Base-by-base conservation (phyloP, 805 yeast species). In the Diddensiella transvaalensis region DNA sequence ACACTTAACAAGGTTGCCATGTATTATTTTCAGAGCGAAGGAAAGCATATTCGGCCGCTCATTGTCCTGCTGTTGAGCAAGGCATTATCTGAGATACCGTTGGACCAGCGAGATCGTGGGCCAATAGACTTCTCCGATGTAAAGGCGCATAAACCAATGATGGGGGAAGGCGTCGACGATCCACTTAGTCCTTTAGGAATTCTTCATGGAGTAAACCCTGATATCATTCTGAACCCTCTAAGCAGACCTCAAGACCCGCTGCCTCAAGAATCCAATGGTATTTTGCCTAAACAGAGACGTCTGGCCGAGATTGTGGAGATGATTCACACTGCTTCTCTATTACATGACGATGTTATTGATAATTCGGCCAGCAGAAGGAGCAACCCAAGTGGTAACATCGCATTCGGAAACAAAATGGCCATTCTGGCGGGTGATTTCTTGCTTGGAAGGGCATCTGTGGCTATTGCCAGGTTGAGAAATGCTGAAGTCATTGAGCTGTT, bases 261-360 rank as follows among this genome's bases (percentile, higher is more conserved):
- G 46, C 88, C 91, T 0, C 73, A 78, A 41, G 77, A 77, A 13
- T 71, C 78, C 48, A 79, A 79, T 58, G 96, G 96, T 1, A 87
- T 93, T 43, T 72, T 91, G 50, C 98, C 99, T 40, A 89, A 93
- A 58, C 99, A 93, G 69, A 76, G 98, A 56, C 77, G 99, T 50
- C 74, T 93, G 47, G 98, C 99, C 1, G 99, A 93, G 69, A 91
- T 93, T 60, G 96, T 91, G 6, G 99, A 93, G 69, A 87, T 93
- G 96, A 93, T 93, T 56, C 99, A 93, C 66, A 93, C 98, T 0
- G 98, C 99, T 2, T 85, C 96, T 10, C 71, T 93, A 55, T 75
- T 93, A 47, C 99, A 93, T 66, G 99, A 93, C 68, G 99, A 93
- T 66, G 99, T 93, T 52, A 91, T 93, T 59, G 99, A 93, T 69